phyloP scores from a whole-genome alignment of 345 rosid species.

The Linum usitatissimum region DNA sequence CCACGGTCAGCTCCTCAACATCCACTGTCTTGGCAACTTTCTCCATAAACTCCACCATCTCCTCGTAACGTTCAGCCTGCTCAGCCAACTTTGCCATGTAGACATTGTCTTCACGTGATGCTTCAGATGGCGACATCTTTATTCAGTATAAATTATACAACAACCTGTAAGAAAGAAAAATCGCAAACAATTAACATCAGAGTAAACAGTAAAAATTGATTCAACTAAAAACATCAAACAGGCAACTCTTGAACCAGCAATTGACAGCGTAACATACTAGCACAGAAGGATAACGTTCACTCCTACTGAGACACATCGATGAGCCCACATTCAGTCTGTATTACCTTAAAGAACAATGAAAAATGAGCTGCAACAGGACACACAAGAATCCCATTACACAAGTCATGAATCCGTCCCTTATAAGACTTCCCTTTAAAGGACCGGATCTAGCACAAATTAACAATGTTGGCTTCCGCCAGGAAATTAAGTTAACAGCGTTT shows the following conservation, averaged over 20 bases:
- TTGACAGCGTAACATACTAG: no score
- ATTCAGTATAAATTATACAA: conserved; percentile 12
- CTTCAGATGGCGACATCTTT: conserved; percentile 57
- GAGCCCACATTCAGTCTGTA: background rate
- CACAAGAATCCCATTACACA: background rate
- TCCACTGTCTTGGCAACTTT: conserved; percentile 80
- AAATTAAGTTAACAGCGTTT: no score
- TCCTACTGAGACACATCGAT: background rate
- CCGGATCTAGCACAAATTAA: no score
- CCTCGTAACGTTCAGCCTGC: conserved; percentile 96
- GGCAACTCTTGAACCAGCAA: background rate
- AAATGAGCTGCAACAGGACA: background rate
- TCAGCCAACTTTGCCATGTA: conserved; percentile 96
- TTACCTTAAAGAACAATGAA: background rate
- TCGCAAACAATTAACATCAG: conserved; percentile 1
- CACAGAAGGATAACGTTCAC: background rate
- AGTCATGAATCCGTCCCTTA: background rate
- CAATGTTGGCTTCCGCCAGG: no score
- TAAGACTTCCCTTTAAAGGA: background rate
- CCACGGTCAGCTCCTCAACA: conserved; percentile 79
- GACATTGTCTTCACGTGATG: conserved; percentile 78
- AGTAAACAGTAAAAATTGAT: background rate
- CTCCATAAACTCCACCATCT: conserved; percentile 98
- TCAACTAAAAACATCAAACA: no score
- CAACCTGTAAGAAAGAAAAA: conserved; percentile 1